Evolutionary conservation across 2,329 filamentous ascomycete genomes (phyloP), one percentile per base, ranked within the genome.

Genomic region (Alternaria solani): DNA sequence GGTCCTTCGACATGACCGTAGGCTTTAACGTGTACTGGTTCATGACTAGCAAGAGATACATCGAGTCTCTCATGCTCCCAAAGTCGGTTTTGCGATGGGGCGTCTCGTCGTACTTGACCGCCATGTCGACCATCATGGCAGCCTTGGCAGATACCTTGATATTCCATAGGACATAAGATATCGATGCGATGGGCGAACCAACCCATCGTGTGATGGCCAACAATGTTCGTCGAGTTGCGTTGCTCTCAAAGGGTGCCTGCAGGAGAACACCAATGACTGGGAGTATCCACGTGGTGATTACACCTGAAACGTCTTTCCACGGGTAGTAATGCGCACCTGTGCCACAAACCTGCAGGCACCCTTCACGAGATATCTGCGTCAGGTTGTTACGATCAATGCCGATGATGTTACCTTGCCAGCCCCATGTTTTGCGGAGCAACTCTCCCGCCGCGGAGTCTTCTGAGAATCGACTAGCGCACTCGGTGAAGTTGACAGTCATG

Each of bases 11-110:
- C 20, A 43, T 46, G 5, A 61, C 62, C 32, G 68, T 73, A 20
- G 68, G 67, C 39, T 77, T 77, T 55, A 81, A 74, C 4, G 72
- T 80, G 59, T 81, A 83, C 63, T 83, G 81, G 46, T 82, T 82
- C 74, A 82, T 80, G 6, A 77, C 78, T 48, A 78, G 74, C 18
- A 83, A 71, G 16, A 84, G 73, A 53, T 79, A 82, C 65, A 83
- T 77, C 0, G 80, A 81, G 59, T 84, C 81, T 38, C 80, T 64
- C 53, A 81, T 77, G 20, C 75, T 75, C 6, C 66, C 70, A 59
- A 79, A 81, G 16, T 80, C 67, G 14, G 69, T 75, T 14, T 71
- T 61, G 16, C 69, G 64, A 16, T 67, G 66, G 1, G 69, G 71
- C 30, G 72, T 65, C 5, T 69, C 60, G 18, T 75, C 66, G 49